Base-by-base conservation (phyloP, 768 basidiomycete species). In the Leucosporidium yakuticum region DNA sequence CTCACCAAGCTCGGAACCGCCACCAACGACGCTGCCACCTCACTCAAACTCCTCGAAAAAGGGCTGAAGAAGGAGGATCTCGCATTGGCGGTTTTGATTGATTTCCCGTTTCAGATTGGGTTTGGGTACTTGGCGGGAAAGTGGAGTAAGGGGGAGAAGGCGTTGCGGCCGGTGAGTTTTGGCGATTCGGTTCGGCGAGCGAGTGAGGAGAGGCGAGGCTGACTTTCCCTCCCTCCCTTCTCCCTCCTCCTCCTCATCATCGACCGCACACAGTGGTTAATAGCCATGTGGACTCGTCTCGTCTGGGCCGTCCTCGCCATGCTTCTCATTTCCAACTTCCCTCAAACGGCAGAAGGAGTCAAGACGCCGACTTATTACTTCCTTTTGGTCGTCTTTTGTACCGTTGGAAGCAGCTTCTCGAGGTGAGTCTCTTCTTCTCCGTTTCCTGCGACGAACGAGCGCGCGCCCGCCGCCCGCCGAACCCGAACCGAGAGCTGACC, bases 21-120 rank as follows among this genome's bases (percentile, higher is more conserved):
- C 57, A 90, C 91, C 31, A 91, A 92, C 79, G 96, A 98, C 56
- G 88, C 91, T 9, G 89, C 87, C 19, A 92, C 91, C 4, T 86
- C 85, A 29, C 83, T 98, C 54, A 99, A 99, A 77, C 85, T 98
- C 80, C 88, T 99, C 53, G 96, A 99, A 79, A 98, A 98, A 77
- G 96, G 96, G 2, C 83, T 99, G 63, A 88, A 87, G 67, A 88
- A 93, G 50, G 96, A 98, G 81, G 96, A 99, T 74, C 83, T 98
- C 49, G 93, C 96, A n/a, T 83, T 93, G 21, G 88, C 91, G 5
- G 94, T 95, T 54, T 85, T 98, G 49, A 88, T 98, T 71, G 96
- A 99, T 79, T 97, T 98, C 74, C 96, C 96, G 3, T 95, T 96
- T 80, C 94, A 98, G 81, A 91, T 99, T 60, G 76, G 89, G 65